Percentiles rank a stretch among this genome's conserved stretches.
These are phyloP conservation scores for Diddensiella caesifluorescens DNA, from an alignment of 805 yeast genomes.

Conservation along the genomic window DNA sequence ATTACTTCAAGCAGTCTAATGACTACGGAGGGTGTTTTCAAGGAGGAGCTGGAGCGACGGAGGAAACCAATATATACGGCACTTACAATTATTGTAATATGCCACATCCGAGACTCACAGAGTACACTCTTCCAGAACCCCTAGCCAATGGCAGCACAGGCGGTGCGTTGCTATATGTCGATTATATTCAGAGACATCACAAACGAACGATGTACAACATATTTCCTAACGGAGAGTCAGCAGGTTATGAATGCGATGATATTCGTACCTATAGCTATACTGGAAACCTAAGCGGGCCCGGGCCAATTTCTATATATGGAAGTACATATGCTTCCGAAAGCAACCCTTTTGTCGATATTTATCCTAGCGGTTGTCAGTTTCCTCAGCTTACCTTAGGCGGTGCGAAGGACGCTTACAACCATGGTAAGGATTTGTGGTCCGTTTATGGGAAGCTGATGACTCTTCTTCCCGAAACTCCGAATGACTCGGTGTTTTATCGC, in stretches of 20 bases:
- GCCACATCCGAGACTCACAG: conserved; percentile 40
- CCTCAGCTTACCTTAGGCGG: conserved; percentile 41
- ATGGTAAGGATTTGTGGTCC: conserved; percentile 36
- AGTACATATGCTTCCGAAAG: conserved; percentile 25
- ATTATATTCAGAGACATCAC: conserved; percentile 42
- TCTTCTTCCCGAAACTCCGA: conserved; percentile 35
- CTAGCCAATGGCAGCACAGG: conserved; percentile 4
- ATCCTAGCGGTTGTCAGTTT: conserved; percentile 34
- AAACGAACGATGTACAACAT: conserved; percentile 41
- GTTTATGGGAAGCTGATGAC: conserved; percentile 36
- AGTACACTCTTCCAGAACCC: conserved; percentile 17
- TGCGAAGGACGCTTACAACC: conserved; percentile 36
- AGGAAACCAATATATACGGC: conserved; percentile 28
- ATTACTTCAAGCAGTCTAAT: conserved; percentile 6
- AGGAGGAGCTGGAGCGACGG: conserved; percentile 17
- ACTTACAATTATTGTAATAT: conserved; percentile 41
- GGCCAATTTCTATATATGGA: conserved; percentile 17
- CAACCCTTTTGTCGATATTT: conserved; percentile 29
- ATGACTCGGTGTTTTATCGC: conserved; percentile 32
- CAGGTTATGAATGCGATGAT: conserved; percentile 30
- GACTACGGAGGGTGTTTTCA: conserved; percentile 11
- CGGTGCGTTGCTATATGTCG: conserved; percentile 33
- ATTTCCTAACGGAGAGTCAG: conserved; percentile 31
- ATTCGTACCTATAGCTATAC: conserved; percentile 28
- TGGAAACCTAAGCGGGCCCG: conserved; percentile 20